Conservation (phyloP, 1,284 basidiomycete species). For the Lignosus rhinocerotis region DNA sequence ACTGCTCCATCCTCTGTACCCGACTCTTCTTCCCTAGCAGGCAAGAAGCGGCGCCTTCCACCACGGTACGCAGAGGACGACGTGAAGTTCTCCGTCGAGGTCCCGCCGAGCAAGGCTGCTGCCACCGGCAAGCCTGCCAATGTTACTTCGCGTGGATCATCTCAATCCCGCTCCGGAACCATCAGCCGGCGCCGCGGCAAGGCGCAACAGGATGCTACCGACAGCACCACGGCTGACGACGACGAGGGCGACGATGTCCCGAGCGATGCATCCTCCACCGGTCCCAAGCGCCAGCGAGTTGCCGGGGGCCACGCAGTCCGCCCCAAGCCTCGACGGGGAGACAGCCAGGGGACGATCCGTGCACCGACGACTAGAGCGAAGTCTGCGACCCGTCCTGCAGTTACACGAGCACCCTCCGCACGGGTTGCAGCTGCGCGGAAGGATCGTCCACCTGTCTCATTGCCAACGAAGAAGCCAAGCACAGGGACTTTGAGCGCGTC, state of each 20-base stretch:
- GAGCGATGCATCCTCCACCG: conserved; percentile 7
- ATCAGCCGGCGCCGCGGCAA: conserved; percentile 12
- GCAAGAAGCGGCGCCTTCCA: conserved; percentile 29
- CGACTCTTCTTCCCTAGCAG: conserved; percentile 26
- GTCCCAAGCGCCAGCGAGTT: conserved; percentile 16
- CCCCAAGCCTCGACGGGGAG: conserved; percentile 11
- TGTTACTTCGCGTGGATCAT: conserved; percentile 3
- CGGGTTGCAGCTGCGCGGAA: conserved; percentile 10
- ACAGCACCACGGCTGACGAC: neutral
- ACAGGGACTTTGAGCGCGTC: neutral
- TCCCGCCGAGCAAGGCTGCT: conserved; percentile 13
- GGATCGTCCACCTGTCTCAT: conserved; percentile 4
- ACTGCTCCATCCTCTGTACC: conserved; percentile 27
- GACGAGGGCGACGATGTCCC: conserved; percentile 1
- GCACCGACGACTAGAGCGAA: neutral
- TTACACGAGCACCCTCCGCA: conserved; percentile 8
- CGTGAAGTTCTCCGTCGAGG: conserved; percentile 14
- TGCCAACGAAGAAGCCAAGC: conserved; percentile 12
- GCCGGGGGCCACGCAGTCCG: conserved; percentile 10
- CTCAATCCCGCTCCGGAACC: conserved; percentile 2
- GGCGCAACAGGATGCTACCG: neutral
- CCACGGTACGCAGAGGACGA: conserved; percentile 21
- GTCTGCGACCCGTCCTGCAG: neutral
- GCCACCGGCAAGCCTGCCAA: conserved; percentile 3
- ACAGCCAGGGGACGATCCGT: conserved; percentile 17